phyloP scores from a whole-genome alignment of 2,329 filamentous ascomycete genomes.

The Hymenoscyphus scutula region DNA sequence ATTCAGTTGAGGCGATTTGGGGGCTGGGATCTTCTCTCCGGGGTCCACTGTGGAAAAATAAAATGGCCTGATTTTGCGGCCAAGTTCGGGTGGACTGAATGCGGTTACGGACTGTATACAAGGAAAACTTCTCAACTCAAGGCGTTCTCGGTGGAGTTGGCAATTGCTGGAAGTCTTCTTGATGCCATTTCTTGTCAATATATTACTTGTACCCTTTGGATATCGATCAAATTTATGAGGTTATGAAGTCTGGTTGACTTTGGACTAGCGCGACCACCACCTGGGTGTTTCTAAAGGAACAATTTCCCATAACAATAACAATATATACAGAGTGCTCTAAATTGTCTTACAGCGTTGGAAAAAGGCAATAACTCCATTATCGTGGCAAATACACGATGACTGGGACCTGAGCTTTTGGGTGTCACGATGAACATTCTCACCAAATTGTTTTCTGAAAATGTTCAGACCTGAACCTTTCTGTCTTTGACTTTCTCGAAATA shows the following conservation, averaged over 20 bases:
- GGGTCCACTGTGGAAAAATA: neutral
- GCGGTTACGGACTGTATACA: neutral
- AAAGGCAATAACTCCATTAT: too few species aligned
- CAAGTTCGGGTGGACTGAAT: neutral
- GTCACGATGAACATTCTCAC: too few species aligned
- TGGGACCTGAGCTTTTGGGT: too few species aligned
- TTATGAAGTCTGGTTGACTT: neutral
- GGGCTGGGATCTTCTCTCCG: neutral
- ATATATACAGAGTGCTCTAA: too few species aligned
- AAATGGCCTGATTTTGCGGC: neutral
- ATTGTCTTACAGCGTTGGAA: too few species aligned
- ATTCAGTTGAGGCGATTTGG: constrained; percentile 55
- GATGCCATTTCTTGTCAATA: neutral
- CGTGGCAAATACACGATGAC: too few species aligned
- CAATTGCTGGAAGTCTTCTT: neutral
- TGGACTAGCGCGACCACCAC: neutral
- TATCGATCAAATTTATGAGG: neutral
- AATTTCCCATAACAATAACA: neutral
- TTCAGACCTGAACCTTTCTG: too few species aligned
- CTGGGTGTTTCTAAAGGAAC: neutral
- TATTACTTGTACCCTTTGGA: neutral
- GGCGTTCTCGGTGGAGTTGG: neutral
- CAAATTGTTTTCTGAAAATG: too few species aligned
- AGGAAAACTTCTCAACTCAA: neutral
- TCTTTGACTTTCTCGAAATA: too few species aligned